phyloP scores from a whole-genome alignment of 306 rosid species.

The Sesbania bispinosa region DNA sequence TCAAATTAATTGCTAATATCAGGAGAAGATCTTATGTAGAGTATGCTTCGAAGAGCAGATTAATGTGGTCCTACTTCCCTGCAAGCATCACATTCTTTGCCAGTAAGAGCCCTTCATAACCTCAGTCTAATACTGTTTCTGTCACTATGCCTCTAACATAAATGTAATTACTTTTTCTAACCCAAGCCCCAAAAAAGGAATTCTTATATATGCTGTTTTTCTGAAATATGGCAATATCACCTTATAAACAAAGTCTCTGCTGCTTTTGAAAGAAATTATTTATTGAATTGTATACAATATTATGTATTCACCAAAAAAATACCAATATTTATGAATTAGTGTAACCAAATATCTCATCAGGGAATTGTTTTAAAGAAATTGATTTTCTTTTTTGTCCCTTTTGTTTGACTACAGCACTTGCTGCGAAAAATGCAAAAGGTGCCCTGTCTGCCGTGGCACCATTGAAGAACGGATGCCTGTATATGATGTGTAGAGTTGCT shows the following conservation, averaged over 20 bases:
- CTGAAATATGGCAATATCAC: too few relatives aligned
- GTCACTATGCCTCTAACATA: not conserved
- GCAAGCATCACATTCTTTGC: slow-evolving; percentile 89
- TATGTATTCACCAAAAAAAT: too few relatives aligned
- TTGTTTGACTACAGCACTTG: slow-evolving; percentile 57
- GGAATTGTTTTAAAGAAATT: not conserved
- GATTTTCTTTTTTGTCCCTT: not conserved
- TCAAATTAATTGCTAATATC: slow-evolving; percentile 29
- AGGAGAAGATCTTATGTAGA: slow-evolving; percentile 91
- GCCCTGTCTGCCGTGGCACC: slow-evolving; percentile 78
- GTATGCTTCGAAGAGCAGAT: slow-evolving; percentile 87
- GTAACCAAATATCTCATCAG: not conserved
- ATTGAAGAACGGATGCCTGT: slow-evolving; percentile 67
- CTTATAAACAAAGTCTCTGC: too few relatives aligned
- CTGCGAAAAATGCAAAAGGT: slow-evolving; percentile 67
- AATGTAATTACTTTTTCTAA: not conserved
- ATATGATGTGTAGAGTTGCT: slow-evolving; percentile 67
- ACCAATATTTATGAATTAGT: not conserved
- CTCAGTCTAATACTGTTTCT: not conserved
- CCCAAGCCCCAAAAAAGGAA: not conserved
- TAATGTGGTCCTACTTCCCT: slow-evolving; percentile 74
- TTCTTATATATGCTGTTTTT: not conserved
- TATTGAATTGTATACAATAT: not conserved
- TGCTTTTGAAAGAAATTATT: not conserved
- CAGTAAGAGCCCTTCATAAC: slow-evolving; percentile 38